Base-by-base conservation (phyloP, 768 basidiomycete genomes). In the Cubamyces sp. region DNA sequence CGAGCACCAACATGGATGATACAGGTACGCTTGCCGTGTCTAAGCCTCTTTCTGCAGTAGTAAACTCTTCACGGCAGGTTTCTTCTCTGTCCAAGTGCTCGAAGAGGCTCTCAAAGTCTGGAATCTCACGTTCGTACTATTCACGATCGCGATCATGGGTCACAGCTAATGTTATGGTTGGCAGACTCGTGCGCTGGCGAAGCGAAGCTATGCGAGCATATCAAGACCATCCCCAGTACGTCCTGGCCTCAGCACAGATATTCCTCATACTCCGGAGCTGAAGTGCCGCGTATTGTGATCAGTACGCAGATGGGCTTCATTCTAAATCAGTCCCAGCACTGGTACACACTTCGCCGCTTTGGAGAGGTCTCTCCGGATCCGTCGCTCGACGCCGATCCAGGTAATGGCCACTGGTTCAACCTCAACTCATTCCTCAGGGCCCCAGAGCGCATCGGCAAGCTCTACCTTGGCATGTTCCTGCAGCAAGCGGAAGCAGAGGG, bases 51-150 rank as follows among this genome's bases (percentile, higher is more conserved):
- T 1, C 12, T 25, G 30, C 23, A 5, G 16, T 23, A 19, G 42
- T 59, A 12, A 41, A 28, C 34, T 7, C 25, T 40, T 18, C 15
- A 45, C 18, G 30, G 21, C 66, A 93, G 92, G 92, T 1, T 97
- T 93, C 74, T 97, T 97, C 75, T 96, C 94, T 2, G 82, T 96
- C 0, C 93, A 94, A 65, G 95, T 96, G 1, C 73, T 96, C 18
- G 91, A 94, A 67, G 83, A 87, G 57, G 95, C 95, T 2, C 75
- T 97, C 50, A 82, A 87, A 69, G 87, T 94, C 14, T 96, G 89
- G 90, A 90, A 90, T 18, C 75, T 96, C 59, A 88, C 83, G 92
- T 94, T 68, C 66, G 78, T 70, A 1, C 43, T 25, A 16, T 47
- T 15, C 3, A 12, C 14, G 43, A 19, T 30, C 28, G 25, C n/a